These are phyloP conservation scores for Magnusiomyces paraingens DNA, from an alignment of 1,139 yeast species.

Conservation along the genomic window DNA sequence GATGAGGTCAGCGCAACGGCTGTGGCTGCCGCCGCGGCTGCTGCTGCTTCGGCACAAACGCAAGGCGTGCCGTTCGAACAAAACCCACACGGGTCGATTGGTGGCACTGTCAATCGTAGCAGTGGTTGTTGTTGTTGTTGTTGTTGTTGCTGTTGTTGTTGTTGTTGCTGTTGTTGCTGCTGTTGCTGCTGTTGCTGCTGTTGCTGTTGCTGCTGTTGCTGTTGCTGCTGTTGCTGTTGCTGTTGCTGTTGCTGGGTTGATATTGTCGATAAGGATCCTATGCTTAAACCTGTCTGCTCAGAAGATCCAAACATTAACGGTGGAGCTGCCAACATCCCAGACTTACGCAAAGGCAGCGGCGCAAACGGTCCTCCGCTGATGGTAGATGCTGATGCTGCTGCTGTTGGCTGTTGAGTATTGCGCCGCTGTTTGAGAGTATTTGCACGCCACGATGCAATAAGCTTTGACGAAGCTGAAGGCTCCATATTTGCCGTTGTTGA, in stretches of 20 bases:
- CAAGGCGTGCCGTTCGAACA: conserved; percentile 11
- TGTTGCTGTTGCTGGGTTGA: background rate
- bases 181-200: background rate
- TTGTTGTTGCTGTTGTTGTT: background rate
- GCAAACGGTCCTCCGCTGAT: too few relatives aligned
- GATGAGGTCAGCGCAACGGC: background rate
- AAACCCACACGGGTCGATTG: conserved; percentile 9
- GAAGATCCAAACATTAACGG: too few relatives aligned
- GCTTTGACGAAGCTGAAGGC: background rate
- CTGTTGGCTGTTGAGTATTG: too few relatives aligned
- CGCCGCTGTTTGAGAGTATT: background rate
- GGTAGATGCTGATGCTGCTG: too few relatives aligned
- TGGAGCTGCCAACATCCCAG: too few relatives aligned
- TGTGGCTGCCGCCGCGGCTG: background rate
- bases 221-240: background rate
- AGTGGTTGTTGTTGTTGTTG: background rate
- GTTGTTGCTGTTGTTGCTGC: background rate
- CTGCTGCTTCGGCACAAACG: conserved; percentile 8
- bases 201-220: background rate
- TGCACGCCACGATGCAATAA: background rate
- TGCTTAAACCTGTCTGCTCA: too few relatives aligned
- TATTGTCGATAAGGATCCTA: background rate
- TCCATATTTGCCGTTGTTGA: too few relatives aligned
- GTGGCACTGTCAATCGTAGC: background rate
- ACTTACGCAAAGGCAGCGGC: too few relatives aligned